Conservation (phyloP, 1,139 yeast genomes). For the Yamadazyma jaroonii region DNA sequence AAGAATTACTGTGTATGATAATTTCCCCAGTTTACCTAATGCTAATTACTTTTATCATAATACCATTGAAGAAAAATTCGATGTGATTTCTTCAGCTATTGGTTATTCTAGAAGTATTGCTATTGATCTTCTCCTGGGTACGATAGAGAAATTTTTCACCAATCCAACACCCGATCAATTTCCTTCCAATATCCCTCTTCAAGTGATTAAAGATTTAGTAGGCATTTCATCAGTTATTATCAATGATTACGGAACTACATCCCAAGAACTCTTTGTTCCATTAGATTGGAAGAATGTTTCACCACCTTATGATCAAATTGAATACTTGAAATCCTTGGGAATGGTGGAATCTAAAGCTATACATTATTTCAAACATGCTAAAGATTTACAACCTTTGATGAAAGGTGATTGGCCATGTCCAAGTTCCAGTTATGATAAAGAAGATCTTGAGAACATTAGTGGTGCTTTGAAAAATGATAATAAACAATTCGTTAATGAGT, state of each 20-base stretch:
- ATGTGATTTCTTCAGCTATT: slow-evolving; percentile 29
- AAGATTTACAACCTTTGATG: slow-evolving; percentile 18
- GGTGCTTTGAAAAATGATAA: slow-evolving; percentile 7
- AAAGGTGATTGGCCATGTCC: slow-evolving; percentile 21
- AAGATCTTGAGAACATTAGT: slow-evolving; percentile 9
- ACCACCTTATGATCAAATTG: slow-evolving; percentile 51
- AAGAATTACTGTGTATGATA: slow-evolving; percentile 30
- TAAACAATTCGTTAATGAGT: slow-evolving; percentile 14
- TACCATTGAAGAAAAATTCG: slow-evolving; percentile 9
- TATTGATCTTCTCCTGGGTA: slow-evolving; percentile 30
- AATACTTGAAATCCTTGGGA: slow-evolving; percentile 47
- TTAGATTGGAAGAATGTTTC: slow-evolving; percentile 46
- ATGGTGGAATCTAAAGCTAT: slow-evolving; percentile 37
- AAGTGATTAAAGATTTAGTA: slow-evolving; percentile 36
- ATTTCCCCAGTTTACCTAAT: slow-evolving; percentile 21
- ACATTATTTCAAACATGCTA: slow-evolving; percentile 31
- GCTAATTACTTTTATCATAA: slow-evolving; percentile 24
- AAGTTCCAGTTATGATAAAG: slow-evolving; percentile 7
- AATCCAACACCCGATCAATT: background rate
- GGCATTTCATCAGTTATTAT: slow-evolving; percentile 23
- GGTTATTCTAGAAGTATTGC: slow-evolving; percentile 40
- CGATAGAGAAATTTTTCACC: slow-evolving; percentile 3
- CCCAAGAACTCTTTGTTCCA: slow-evolving; percentile 33
- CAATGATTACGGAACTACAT: slow-evolving; percentile 5
- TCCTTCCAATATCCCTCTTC: slow-evolving; percentile 22